A percentile compares a stretch with the other conserved stretches of the same genome.
Conservation (phyloP, 2,329 filamentous ascomycete genomes). For the Acarospora socialis region DNA sequence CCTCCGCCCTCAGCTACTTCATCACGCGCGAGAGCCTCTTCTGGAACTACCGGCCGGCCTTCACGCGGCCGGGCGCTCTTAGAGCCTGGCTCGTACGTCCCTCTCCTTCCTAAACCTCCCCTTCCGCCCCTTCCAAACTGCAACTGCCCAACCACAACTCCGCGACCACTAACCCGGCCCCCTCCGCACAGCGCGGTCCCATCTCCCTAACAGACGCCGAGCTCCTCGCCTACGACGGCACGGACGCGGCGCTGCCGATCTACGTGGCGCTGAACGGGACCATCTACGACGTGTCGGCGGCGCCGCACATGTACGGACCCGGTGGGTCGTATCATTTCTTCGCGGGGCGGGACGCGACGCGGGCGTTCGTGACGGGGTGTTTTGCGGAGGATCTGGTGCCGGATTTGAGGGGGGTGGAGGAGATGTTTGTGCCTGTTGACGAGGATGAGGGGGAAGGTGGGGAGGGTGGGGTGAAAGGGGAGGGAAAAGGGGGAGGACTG, state of each 20-base stretch:
- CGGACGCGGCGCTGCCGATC: conserved; percentile 58
- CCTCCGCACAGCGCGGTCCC: conserved; percentile 36
- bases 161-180: conserved; percentile 4
- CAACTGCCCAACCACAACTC: conserved; percentile 1
- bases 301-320: conserved; percentile 52
- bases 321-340: conserved; percentile 81
- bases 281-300: conserved; percentile 49
- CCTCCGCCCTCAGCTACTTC: conserved; percentile 60
- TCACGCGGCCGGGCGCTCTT: conserved; percentile 42
- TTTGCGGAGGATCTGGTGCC: conserved; percentile 69
- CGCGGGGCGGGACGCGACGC: conserved; percentile 69
- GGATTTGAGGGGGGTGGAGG: conserved; percentile 76
- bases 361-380: conserved; percentile 85
- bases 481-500: conserved; percentile 6
- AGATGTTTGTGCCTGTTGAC: conserved; percentile 60
- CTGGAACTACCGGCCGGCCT: conserved; percentile 56
- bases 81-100: conserved; percentile 45
- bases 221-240: conserved; percentile 64
- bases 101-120: conserved; percentile 3
- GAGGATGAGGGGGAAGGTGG: conserved; percentile 41
- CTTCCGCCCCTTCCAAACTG: conserved; percentile 3
- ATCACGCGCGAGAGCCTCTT: conserved; percentile 57
- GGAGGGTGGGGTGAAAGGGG: conserved; percentile 11
- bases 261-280: conserved; percentile 70
- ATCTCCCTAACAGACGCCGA: conserved; percentile 59